phyloP scores from a whole-genome alignment of 208 protist species.

The Angomonas ambiguus region DNA sequence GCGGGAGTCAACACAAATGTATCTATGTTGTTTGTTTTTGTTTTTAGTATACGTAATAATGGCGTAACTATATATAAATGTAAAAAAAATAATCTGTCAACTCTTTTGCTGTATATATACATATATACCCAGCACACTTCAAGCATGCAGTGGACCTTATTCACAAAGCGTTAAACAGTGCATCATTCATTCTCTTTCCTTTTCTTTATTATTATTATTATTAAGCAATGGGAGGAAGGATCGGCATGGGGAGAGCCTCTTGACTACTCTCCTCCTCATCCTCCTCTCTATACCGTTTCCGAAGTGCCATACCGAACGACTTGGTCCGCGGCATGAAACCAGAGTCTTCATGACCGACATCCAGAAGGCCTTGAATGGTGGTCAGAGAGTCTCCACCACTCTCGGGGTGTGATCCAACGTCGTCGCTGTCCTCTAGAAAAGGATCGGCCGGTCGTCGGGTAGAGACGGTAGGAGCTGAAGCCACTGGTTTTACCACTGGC shows the following conservation, averaged over 20 bases:
- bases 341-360: constrained; percentile 32
- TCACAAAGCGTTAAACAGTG: too few species aligned
- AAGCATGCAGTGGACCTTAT: too few species aligned
- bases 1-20: too few species aligned
- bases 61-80: too few species aligned
- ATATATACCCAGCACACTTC: too few species aligned
- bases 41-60: too few species aligned
- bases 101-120: too few species aligned
- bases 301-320: constrained; percentile 64
- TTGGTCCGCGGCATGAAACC: constrained; percentile 27
- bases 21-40: too few species aligned
- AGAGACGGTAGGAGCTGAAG: too few species aligned
- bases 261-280: constrained; percentile 48
- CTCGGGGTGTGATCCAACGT: not conserved
- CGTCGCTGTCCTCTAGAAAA: not conserved
- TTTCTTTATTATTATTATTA: not conserved
- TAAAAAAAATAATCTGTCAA: too few species aligned
- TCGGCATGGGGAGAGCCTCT: not conserved
- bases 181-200: not conserved
- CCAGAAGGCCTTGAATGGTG: constrained; percentile 52
- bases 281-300: constrained; percentile 78
- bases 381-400: constrained; percentile 10
- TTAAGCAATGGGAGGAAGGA: not conserved
- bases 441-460: not conserved
- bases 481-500: too few species aligned